phyloP scores from a whole-genome alignment of 441 rosid species.

The Rhodomyrtus psidioides region DNA sequence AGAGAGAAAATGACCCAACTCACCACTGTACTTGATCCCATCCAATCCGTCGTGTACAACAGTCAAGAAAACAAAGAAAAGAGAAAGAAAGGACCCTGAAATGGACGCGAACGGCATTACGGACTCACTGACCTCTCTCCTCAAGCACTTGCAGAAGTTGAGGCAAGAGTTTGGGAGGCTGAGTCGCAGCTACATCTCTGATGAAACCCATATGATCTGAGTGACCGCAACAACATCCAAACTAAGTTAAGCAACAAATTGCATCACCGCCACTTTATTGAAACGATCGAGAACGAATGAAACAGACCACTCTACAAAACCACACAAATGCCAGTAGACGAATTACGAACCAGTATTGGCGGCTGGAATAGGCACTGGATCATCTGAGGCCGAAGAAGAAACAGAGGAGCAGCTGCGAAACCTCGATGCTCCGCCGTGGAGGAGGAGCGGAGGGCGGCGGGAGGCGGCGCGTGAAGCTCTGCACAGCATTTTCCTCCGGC shows the following conservation, averaged over 20 bases:
- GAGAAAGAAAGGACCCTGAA: not conserved
- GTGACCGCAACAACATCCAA: not conserved
- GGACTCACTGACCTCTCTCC: slow-evolving; percentile 37
- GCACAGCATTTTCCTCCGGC: slow-evolving; percentile 2
- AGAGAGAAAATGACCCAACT: not conserved
- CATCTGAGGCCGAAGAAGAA: slow-evolving; percentile 23
- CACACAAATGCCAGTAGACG: not conserved
- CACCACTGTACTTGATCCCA: not conserved
- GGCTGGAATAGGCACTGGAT: slow-evolving; percentile 9
- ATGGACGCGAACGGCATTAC: not conserved
- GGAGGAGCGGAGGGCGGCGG: slow-evolving; percentile 8
- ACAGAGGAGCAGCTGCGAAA: slow-evolving; percentile 22
- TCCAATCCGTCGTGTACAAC: not conserved
- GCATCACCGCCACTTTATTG: not conserved
- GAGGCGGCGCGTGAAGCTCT: slow-evolving; percentile 31
- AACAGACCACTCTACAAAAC: not conserved
- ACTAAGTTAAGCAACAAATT: not conserved
- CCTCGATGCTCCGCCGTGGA: slow-evolving; percentile 17
- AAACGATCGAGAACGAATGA: not conserved
- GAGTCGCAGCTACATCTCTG: slow-evolving; percentile 54
- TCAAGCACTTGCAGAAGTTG: slow-evolving; percentile 44
- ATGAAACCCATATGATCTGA: slow-evolving; percentile 57
- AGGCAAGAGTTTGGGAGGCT: slow-evolving; percentile 62
- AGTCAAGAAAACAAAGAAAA: not conserved
- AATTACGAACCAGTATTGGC: not conserved